These are phyloP conservation scores for Sodiomyces alkalinus DNA, from an alignment of 2,329 filamentous ascomycete species.

Conservation along the genomic window DNA sequence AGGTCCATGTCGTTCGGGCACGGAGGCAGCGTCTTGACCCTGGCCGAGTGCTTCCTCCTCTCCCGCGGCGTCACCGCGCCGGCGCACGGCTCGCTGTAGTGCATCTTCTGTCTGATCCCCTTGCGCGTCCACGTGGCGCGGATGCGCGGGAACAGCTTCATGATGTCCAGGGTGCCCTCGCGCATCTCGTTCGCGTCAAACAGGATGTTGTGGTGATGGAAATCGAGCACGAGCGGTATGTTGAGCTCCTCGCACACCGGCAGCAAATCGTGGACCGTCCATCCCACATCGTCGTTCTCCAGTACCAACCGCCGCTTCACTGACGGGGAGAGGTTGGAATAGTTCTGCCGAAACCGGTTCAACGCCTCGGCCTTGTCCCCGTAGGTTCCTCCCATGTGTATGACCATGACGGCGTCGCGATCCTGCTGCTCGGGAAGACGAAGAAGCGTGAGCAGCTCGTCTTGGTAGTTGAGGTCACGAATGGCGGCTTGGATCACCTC, in stretches of 20 bases:
- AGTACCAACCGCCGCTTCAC: constrained; percentile 73
- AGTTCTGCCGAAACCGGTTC: constrained; percentile 63
- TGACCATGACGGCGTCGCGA: constrained; percentile 80
- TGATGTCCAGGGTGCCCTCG: constrained; percentile 75
- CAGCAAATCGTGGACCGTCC: constrained; percentile 81
- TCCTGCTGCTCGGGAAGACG: constrained; percentile 64
- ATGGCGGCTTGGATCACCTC: constrained; percentile 64
- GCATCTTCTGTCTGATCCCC: constrained; percentile 85
- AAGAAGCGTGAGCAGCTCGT: constrained; percentile 67
- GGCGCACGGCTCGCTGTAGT: constrained; percentile 73
- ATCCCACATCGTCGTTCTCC: constrained; percentile 89
- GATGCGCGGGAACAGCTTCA: constrained; percentile 59
- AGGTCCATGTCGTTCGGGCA: constrained; percentile 75
- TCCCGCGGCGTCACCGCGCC: constrained; percentile 65
- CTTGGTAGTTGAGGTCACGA: constrained; percentile 76
- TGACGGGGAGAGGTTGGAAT: constrained; percentile 46
- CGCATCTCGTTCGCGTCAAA: constrained; percentile 60
- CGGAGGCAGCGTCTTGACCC: constrained; percentile 67
- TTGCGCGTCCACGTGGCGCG: constrained; percentile 73
- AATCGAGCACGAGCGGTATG: constrained; percentile 85
- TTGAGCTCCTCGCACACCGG: constrained; percentile 88
- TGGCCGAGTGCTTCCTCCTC: constrained; percentile 69
- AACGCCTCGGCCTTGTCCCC: constrained; percentile 73
- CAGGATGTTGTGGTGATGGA: constrained; percentile 89
- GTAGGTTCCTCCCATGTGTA: constrained; percentile 86